Evolutionary conservation across 148 eudicot species (phyloP).

Genomic region (Pharnaceum exiguum): DNA sequence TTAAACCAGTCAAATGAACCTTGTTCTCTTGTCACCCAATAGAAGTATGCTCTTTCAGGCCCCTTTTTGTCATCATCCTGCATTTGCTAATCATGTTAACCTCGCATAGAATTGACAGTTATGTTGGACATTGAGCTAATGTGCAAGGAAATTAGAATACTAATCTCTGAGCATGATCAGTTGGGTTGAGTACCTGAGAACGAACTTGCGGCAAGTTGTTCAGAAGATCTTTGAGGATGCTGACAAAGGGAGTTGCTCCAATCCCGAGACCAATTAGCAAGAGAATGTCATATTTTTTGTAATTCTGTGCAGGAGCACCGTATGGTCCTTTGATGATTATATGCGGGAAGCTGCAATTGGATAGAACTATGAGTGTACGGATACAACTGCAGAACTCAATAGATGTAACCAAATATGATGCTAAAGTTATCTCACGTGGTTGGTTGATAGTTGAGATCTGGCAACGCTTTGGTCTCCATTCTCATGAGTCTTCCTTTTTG

Average conservation of each 20-base stretch:
- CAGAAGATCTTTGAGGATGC: slow-evolving; percentile 86
- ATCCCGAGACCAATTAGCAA: slow-evolving; percentile 88
- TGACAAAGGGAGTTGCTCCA: slow-evolving; percentile 96
- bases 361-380: background rate
- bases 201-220: slow-evolving; percentile 36
- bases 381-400: background rate
- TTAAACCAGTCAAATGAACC: slow-evolving; percentile 93
- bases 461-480: slow-evolving; percentile 55
- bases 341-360: slow-evolving; percentile 57
- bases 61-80: slow-evolving; percentile 45
- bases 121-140: too few species aligned
- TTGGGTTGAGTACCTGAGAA: slow-evolving; percentile 5
- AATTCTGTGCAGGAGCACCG: slow-evolving; percentile 96
- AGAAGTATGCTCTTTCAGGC: slow-evolving; percentile 81
- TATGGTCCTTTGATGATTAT: slow-evolving; percentile 86
- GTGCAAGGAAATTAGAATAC: background rate
- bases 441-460: slow-evolving; percentile 33
- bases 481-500: slow-evolving; percentile 55
- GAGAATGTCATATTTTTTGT: slow-evolving; percentile 75
- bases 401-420: background rate
- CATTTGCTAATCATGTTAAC: slow-evolving; percentile 7
- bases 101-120: background rate
- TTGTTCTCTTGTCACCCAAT: slow-evolving; percentile 95
- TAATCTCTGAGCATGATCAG: background rate
- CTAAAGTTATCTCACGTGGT: slow-evolving; percentile 29